Evolutionary conservation across 805 yeast genomes (phyloP), one percentile per base, ranked within the genome.

Genomic region (Candida palmyrensis): DNA sequence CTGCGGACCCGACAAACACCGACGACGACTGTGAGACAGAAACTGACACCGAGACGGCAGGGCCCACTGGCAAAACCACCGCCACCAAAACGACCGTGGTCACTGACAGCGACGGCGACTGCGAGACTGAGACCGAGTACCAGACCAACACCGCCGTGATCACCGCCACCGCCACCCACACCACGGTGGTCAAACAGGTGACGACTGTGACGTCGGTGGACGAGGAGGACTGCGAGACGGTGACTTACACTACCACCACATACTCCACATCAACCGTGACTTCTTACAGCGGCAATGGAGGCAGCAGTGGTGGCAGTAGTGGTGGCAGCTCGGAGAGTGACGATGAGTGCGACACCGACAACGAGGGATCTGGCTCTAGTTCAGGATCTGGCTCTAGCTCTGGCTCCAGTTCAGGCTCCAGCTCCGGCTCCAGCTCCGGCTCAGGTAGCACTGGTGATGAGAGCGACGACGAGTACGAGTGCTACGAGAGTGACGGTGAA

Each of bases 11-110:
- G 9, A 11, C 10, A 9, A 9, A 9, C 11, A 21, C 23, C 23
- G 29, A 37, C 12, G 40, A 37, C 9, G 37, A 37, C 28, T 37
- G 40, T 33, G 40, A 37, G 13, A 32, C 39, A 27, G 40, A 33
- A 30, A 38, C 38, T 30, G 41, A 26, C 5, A 23, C 17, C 16
- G 26, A 18, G 10, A 29, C 29, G 16, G 21, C 33, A 5, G 20
- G 5, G 9, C 12, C 14, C n/a, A 20, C 27, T 26, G 30, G 20
- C 16, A 30, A 31, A 21, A 25, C 28, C 9, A 28, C 33, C 11
- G 26, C 26, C 4, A 33, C 29, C 31, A 26, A 19, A 8, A 32
- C 16, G 10, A 25, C 21, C 6, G 18, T 16, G 9, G 10, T 20
- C 18, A 27, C 29, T 27, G 17, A 12, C 13, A 16, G 14, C 27